Evolutionary conservation across 768 basidiomycete genomes (phyloP).

Genomic region (Gyrodon lividus): DNA sequence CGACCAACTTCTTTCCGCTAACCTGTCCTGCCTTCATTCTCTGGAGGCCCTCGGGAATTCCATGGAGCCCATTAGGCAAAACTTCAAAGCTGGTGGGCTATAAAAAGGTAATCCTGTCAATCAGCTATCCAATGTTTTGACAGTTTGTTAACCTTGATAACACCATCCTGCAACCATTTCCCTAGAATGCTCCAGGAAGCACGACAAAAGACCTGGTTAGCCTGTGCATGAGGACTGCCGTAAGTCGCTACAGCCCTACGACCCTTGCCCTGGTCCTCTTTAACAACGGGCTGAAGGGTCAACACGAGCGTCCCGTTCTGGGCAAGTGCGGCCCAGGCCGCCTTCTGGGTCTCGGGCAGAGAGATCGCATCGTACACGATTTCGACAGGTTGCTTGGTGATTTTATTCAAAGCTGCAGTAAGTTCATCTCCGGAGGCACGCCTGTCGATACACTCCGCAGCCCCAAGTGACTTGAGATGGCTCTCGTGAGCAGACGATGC

Average conservation of each 20-base stretch:
- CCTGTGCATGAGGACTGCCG: constrained; percentile 21
- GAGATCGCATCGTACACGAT: constrained; percentile 34
- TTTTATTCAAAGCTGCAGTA: constrained; percentile 22
- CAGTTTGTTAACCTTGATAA: constrained; percentile 21
- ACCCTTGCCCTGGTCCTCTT: constrained; percentile 20
- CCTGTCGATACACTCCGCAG: constrained; percentile 40
- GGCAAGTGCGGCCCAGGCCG: constrained; percentile 33
- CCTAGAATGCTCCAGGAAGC: constrained; percentile 20
- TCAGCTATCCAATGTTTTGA: not conserved
- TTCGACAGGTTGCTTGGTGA: constrained; percentile 19
- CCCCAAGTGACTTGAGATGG: constrained; percentile 37
- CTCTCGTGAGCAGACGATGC: constrained; percentile 32
- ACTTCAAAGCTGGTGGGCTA: constrained; percentile 44
- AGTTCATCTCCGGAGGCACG: constrained; percentile 14
- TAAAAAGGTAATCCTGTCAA: not conserved
- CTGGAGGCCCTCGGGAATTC: constrained; percentile 37
- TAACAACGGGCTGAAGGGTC: constrained; percentile 23
- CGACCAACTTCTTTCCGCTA: constrained; percentile 46
- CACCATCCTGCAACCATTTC: constrained; percentile 26
- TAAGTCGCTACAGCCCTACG: constrained; percentile 23
- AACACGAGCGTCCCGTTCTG: constrained; percentile 32
- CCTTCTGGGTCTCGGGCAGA: constrained; percentile 33
- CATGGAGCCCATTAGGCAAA: constrained; percentile 41
- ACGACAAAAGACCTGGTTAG: constrained; percentile 18
- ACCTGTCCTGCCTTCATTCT: constrained; percentile 36